Percentiles rank a stretch among this genome's conserved stretches.
Conservation (phyloP, 2,329 filamentous ascomycete species). For the Orbilia oligospora region DNA sequence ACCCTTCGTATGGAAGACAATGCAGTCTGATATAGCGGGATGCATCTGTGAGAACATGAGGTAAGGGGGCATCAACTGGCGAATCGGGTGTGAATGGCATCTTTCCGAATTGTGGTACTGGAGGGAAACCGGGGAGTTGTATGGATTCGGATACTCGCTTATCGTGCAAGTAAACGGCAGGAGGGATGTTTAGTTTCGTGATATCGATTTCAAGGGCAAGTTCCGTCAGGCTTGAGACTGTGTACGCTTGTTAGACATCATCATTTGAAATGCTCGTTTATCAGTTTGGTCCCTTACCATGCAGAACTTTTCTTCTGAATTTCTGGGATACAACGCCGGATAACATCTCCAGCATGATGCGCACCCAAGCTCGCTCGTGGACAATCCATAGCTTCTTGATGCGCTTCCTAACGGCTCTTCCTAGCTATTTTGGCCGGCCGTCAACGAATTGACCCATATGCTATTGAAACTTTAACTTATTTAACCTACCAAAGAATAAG, state of each 20-base stretch:
- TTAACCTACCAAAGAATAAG: slow-evolving; percentile 70
- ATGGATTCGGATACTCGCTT: slow-evolving; percentile 68
- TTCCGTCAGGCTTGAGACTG: slow-evolving; percentile 70
- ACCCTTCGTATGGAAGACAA: slow-evolving; percentile 70
- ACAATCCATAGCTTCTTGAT: slow-evolving; percentile 73
- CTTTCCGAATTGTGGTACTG: slow-evolving; percentile 69
- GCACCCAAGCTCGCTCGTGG: slow-evolving; percentile 73
- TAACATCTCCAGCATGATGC: slow-evolving; percentile 73
- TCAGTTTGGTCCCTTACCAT: slow-evolving; percentile 66
- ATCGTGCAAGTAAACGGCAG: slow-evolving; percentile 72
- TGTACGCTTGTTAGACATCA: slow-evolving; percentile 9
- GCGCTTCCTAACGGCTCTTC: slow-evolving; percentile 72
- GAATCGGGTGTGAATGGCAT: slow-evolving; percentile 67
- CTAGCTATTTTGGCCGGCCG: slow-evolving; percentile 65
- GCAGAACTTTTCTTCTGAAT: slow-evolving; percentile 73
- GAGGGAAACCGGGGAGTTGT: slow-evolving; percentile 68
- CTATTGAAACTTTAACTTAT: neutral
- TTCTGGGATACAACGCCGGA: slow-evolving; percentile 73
- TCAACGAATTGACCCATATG: slow-evolving; percentile 9
- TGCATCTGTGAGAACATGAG: slow-evolving; percentile 71
- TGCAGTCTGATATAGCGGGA: slow-evolving; percentile 71
- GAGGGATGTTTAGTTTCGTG: slow-evolving; percentile 72
- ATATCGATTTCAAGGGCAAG: slow-evolving; percentile 71
- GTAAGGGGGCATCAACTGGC: slow-evolving; percentile 69
- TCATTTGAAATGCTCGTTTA: neutral